These are phyloP conservation scores for Corymbia citriodora DNA, from an alignment of 441 rosid genomes.

Conservation along the genomic window DNA sequence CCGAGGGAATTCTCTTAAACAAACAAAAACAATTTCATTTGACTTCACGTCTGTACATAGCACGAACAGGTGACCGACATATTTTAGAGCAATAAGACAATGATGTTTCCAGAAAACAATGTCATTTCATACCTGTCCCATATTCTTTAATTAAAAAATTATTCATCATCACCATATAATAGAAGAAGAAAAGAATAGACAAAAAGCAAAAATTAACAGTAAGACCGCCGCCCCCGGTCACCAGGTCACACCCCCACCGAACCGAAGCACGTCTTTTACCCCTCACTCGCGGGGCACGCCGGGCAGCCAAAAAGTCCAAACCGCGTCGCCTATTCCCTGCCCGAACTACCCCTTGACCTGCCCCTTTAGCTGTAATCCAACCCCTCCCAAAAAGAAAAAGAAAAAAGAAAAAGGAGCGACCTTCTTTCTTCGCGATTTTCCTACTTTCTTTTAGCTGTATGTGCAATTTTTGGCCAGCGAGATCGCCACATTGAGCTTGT, in stretches of 20 bases:
- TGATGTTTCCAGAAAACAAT: not conserved
- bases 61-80: not conserved
- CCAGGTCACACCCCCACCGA: constrained; percentile 9
- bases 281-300: constrained; percentile 18
- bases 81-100: not conserved
- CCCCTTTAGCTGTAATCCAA: constrained; percentile 51
- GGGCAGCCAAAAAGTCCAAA: constrained; percentile 32
- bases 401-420: not conserved
- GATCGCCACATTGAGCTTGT: constrained; percentile 51
- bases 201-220: not conserved
- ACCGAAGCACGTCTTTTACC: not conserved
- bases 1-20: not conserved
- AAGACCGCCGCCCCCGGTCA: not conserved
- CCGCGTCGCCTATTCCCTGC: constrained; percentile 1
- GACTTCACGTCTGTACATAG: not conserved
- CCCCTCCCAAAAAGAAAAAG: not conserved
- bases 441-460: constrained; percentile 25
- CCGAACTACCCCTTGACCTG: constrained; percentile 22
- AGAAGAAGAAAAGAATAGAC: not conserved
- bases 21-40: not conserved
- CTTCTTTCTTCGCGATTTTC: not conserved
- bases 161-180: not conserved
- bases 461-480: constrained; percentile 69
- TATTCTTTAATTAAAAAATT: not conserved
- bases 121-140: not conserved